phyloP scores from a whole-genome alignment of 1,139 yeast species.

The Yamadazyma taylorii region DNA sequence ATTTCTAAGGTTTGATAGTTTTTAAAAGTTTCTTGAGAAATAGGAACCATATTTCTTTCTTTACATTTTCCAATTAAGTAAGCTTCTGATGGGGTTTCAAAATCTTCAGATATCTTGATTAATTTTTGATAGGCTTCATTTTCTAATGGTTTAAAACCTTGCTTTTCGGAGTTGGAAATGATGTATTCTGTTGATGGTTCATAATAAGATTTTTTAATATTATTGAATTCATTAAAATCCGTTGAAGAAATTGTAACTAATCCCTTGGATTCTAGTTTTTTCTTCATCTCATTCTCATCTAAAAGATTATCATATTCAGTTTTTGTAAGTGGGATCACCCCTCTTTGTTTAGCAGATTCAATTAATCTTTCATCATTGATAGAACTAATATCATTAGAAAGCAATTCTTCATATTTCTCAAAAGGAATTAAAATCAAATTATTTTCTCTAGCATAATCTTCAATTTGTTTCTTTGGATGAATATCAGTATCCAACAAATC shows the following conservation, averaged over 20 bases:
- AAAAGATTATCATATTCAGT: conserved; percentile 28
- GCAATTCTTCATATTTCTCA: conserved; percentile 43
- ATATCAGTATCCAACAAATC: conserved; percentile 19
- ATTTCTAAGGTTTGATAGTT: conserved; percentile 23
- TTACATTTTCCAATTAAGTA: conserved; percentile 29
- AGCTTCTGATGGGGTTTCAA: conserved; percentile 27
- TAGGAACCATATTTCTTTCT: conserved; percentile 23
- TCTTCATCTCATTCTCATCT: conserved; percentile 37
- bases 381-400: conserved; percentile 23
- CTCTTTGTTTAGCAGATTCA: conserved; percentile 25
- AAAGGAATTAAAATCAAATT: conserved; percentile 41
- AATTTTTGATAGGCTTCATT: conserved; percentile 5
- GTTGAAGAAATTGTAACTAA: conserved; percentile 32
- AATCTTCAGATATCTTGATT: conserved; percentile 6
- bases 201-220: conserved; percentile 12
- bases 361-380: conserved; percentile 25
- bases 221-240: conserved; percentile 21
- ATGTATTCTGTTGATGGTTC: conserved; percentile 23
- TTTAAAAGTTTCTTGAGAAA: conserved; percentile 24
- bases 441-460: conserved; percentile 49
- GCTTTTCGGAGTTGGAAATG: conserved; percentile 14
- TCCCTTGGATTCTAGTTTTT: conserved; percentile 30
- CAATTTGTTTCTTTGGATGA: conserved; percentile 25
- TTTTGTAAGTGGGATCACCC: conserved; percentile 27
- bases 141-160: conserved; percentile 7